Evolutionary conservation across 2,329 filamentous ascomycete genomes (phyloP).

Genomic region (Phaeosphaeria sp.): DNA sequence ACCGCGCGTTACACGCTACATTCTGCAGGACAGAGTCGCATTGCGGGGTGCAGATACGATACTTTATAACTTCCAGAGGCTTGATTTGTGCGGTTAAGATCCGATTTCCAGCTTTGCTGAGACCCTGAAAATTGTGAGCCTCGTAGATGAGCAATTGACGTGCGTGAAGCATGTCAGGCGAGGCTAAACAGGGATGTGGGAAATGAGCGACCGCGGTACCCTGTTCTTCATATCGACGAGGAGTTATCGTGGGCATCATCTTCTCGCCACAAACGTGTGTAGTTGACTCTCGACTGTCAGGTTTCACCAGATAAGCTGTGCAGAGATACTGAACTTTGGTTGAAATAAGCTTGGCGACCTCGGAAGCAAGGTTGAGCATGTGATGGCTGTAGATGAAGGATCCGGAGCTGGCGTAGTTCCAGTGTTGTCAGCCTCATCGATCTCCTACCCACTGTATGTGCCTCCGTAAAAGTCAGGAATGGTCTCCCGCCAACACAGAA

Average conservation of each 20-base stretch:
- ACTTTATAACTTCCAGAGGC: constrained; percentile 7
- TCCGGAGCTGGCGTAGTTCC: neutral
- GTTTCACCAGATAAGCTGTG: neutral
- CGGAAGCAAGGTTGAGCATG: neutral
- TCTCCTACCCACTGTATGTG: neutral
- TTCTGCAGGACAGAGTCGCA: neutral
- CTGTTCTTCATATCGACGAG: neutral
- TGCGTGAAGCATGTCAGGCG: neutral
- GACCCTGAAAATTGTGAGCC: neutral
- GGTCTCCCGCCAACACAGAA: too few species aligned
- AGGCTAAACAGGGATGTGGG: neutral
- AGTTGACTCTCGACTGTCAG: neutral
- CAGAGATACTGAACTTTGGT: neutral
- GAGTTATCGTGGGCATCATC: neutral
- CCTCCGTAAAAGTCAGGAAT: too few species aligned
- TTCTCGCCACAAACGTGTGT: neutral
- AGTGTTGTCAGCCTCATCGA: neutral
- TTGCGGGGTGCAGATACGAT: constrained; percentile 12
- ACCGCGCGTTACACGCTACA: neutral
- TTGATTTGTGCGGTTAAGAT: constrained; percentile 3
- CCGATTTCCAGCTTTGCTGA: neutral
- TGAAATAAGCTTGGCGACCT: too few species aligned
- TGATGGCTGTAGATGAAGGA: neutral
- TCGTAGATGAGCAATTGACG: neutral
- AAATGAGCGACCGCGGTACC: neutral